Percentiles rank a stretch among this genome's conserved stretches.
These are phyloP conservation scores for Fusarium nanum DNA, from an alignment of 2,329 filamentous ascomycete species.

Conservation along the genomic window DNA sequence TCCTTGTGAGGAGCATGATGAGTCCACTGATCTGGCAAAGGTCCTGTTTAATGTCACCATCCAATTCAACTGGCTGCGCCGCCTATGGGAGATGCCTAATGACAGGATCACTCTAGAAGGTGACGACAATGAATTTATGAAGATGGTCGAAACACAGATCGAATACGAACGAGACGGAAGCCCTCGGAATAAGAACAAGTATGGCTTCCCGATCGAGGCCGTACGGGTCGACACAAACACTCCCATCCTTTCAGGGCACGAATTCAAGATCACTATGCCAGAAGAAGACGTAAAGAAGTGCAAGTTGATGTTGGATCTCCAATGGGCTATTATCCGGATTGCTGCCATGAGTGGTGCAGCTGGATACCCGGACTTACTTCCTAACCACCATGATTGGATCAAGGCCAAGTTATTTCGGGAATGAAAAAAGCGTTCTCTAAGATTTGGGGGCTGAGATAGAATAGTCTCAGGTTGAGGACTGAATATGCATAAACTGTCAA, in stretches of 20 bases:
- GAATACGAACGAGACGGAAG: background rate
- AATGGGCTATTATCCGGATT: background rate
- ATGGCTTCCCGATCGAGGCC: background rate
- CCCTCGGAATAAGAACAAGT: background rate
- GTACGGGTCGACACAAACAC: background rate
- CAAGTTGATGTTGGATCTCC: background rate
- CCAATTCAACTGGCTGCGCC: background rate
- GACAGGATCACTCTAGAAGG: background rate
- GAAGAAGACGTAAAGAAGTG: background rate
- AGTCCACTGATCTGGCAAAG: background rate
- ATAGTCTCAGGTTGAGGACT: background rate
- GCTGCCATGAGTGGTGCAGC: background rate
- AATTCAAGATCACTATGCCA: background rate
- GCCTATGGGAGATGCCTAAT: background rate
- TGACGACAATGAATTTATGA: background rate
- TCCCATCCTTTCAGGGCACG: background rate
- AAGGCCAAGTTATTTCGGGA: background rate
- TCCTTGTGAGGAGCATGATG: background rate
- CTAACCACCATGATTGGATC: background rate
- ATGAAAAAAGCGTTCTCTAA: background rate
- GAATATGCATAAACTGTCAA: background rate
- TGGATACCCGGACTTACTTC: background rate
- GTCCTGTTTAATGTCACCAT: background rate
- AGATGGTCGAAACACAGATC: background rate
- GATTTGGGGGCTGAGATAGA: background rate